Evolutionary conservation across 148 eudicot genomes (phyloP), one percentile per base, ranked within the genome.

Genomic region (Polygonum maritimum): DNA sequence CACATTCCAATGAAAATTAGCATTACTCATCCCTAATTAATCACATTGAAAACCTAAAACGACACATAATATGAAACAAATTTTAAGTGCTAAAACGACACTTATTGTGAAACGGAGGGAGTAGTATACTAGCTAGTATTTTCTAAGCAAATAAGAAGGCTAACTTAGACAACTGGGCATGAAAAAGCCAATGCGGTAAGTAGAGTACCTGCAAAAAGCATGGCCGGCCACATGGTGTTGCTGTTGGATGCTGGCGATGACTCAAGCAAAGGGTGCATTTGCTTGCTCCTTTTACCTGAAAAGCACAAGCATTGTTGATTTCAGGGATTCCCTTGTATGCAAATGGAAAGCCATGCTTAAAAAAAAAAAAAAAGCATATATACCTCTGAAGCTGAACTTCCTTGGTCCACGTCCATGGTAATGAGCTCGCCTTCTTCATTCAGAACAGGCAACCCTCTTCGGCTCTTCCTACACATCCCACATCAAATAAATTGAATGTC

Each of bases 141-240:
- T 40, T 16, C 41, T 45, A 15, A 71, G 26, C 74, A 40, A 8
- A 71, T 3, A 18, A 16, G 2, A 41, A 33, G 9, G 2, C 5
- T 33, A 44, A 35, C 31, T 2, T 4, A 33, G 12, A 39, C 31
- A 39, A 36, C 8, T 14, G 45, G 49, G 16, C 5, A 7, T 11
- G 4, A 36, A n/a, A n/a, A 38, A 9, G 40, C 11, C 7, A 70
- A 70, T 79, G 55, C 60, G 62, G 58, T 39, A 39, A 39, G 41
- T 44, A 44, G 10, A 44, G 9, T 89, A 95, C 99, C 99, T 92
- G 86, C 99, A 95, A 77, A 95, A 95, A 77, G 92, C 99, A 82
- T 95, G 99, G 78, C 99, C 99, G 99, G 78, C 99, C 99, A 79
- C 99, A 95, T 76, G 99, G 97, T 26, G 98, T 92, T 73, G 99